A percentile compares a stretch with the other conserved stretches of the same genome.
phyloP scores from a whole-genome alignment of 176 grass and related monocot species.

The Carex littledalei region DNA sequence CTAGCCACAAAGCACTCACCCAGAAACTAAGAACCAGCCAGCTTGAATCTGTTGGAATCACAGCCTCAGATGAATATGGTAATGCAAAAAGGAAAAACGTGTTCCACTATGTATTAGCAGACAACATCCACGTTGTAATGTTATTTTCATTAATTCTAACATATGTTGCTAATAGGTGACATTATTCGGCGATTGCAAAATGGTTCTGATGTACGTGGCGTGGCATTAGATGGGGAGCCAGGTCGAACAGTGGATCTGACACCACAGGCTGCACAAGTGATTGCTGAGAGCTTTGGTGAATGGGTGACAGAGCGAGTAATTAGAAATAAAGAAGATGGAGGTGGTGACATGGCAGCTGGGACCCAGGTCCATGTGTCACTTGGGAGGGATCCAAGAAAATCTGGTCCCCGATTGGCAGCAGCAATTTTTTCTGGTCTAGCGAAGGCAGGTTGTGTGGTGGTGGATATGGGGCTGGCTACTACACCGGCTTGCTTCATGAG shows the following conservation, averaged over 20 bases:
- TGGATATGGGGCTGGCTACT: constrained; percentile 80
- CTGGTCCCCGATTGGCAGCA: constrained; percentile 41
- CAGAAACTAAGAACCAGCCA: constrained; percentile 14
- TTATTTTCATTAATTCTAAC: not conserved
- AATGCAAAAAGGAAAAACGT: not conserved
- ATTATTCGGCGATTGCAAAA: constrained; percentile 64
- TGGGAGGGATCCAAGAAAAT: constrained; percentile 61
- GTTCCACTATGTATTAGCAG: not conserved
- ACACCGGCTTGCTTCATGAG: constrained; percentile 93
- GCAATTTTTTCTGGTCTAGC: constrained; percentile 59
- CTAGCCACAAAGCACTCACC: not conserved
- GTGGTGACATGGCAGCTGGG: not conserved
- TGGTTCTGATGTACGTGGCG: constrained; percentile 66
- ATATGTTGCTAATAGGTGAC: constrained; percentile 22
- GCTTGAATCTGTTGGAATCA: constrained; percentile 16
- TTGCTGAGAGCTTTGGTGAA: constrained; percentile 77
- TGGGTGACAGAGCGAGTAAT: constrained; percentile 46
- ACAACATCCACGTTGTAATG: not conserved
- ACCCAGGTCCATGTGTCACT: constrained; percentile 42
- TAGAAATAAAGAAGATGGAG: not conserved
- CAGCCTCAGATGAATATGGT: constrained; percentile 17
- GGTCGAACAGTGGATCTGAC: constrained; percentile 66
- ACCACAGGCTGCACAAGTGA: constrained; percentile 54
- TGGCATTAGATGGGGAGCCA: constrained; percentile 74
- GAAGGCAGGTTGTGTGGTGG: constrained; percentile 54